A percentile compares a stretch with the other conserved stretches of the same genome.
phyloP scores from a whole-genome alignment of 352 stramenopile genomes.

The Pythium guiyangense region DNA sequence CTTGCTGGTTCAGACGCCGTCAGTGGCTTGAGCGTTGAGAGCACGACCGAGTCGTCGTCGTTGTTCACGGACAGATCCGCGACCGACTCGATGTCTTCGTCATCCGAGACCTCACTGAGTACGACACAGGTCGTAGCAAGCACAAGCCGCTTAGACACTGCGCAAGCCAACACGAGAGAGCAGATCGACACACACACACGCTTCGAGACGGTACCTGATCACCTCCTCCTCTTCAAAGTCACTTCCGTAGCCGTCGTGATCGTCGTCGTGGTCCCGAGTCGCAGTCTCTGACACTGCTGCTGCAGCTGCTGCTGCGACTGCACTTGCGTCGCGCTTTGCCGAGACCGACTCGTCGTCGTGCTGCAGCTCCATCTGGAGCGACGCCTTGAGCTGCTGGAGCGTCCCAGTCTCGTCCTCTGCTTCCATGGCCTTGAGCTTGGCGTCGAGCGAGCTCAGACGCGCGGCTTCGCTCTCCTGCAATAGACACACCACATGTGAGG shows the following conservation, averaged over 20 bases:
- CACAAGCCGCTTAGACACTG: neutral
- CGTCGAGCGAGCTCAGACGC: conserved; percentile 60
- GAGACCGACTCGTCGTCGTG: conserved; percentile 33
- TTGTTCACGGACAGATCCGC: conserved; percentile 48
- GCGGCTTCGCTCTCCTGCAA: conserved; percentile 43
- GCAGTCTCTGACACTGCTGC: too few species aligned
- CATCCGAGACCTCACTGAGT: conserved; percentile 13
- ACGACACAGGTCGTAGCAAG: neutral
- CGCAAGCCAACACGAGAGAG: neutral
- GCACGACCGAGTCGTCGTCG: conserved; percentile 21
- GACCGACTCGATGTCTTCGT: conserved; percentile 27
- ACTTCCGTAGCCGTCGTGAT: conserved; percentile 66
- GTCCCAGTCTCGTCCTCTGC: conserved; percentile 75
- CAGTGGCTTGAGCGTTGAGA: conserved; percentile 6
- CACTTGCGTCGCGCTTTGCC: conserved; percentile 10
- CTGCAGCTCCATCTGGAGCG: conserved; percentile 54
- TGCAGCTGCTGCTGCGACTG: neutral
- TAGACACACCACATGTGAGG: neutral
- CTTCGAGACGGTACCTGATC: conserved; percentile 37
- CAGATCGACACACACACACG: too few species aligned
- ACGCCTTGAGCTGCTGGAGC: conserved; percentile 73
- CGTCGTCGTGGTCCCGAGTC: conserved; percentile 10
- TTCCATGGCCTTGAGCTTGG: conserved; percentile 82
- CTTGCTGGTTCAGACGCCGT: neutral
- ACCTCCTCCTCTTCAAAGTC: conserved; percentile 85